Evolutionary conservation across 2,329 filamentous ascomycete species (phyloP), one percentile per base, ranked within the genome.

Genomic region (Ophiostoma sp.): DNA sequence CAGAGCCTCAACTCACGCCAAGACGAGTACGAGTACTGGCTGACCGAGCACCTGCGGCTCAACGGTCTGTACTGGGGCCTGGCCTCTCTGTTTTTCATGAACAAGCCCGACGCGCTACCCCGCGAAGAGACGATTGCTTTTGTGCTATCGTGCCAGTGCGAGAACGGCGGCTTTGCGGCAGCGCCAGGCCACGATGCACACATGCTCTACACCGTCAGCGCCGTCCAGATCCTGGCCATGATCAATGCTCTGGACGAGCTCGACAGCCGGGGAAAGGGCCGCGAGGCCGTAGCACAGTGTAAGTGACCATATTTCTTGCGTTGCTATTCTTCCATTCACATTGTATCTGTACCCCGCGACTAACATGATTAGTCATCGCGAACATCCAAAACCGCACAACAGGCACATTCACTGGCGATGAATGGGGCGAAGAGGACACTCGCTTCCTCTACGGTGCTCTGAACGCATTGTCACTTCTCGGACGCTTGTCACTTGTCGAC

Each of bases 1-100:
- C 93, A 97, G 83, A 93, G 92, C 79, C 87, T 99, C 78, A 94
- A 99, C 82, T 94, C 92, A 77, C 91, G 92, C 80, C 94, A 93
- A 84, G 94, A 98, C 86, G 93, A 98, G 83, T 91, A 97, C 78
- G 94, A 98, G 82, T 99, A 98, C 85, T 98, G 95, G 92, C 87
- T 98, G 80, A 99, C 96, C 17, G 95, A 99, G 83, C 96, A 99
- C 81, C 87, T 99, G 77, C 94, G 96, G 75, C 88, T 99, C 73
- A 98, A 96, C 81, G 96, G 96, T 61, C 89, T 99, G 66, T 99
- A 99, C 83, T 99, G 96, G 96, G 96, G 96, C 17, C 84, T 99
- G 73, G 96, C 91, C 7, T 92, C 95, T 7, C 88, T 98, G 55
- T 92, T 97, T 84, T 87, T 98, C 36, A 89, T 99, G 74, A 89